Percentiles rank a stretch among this genome's conserved stretches.
These are phyloP conservation scores for Begonia peltatifolia DNA, from an alignment of 306 rosid genomes.

Conservation along the genomic window DNA sequence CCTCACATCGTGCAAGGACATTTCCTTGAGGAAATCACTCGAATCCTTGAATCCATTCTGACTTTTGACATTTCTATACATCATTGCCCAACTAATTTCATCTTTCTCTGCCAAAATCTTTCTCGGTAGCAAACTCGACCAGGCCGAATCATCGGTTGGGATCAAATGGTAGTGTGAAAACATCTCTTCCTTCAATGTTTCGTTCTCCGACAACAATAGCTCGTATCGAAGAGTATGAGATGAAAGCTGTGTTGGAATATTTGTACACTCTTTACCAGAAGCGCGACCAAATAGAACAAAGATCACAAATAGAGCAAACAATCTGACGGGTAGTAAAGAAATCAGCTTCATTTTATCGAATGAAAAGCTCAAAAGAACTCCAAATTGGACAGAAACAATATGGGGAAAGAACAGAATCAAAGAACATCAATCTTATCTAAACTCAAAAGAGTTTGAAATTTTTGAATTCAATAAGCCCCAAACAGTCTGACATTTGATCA, in stretches of 20 bases:
- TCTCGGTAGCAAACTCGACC: constrained; percentile 56
- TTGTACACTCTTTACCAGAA: constrained; percentile 54
- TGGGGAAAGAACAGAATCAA: neutral
- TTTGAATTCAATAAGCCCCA: neutral
- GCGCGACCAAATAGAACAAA: constrained; percentile 22
- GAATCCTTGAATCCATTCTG: constrained; percentile 15
- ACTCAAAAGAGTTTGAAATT: neutral
- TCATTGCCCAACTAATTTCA: constrained; percentile 36
- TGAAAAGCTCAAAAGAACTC: constrained; percentile 5
- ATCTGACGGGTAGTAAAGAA: constrained; percentile 8
- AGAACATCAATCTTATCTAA: neutral
- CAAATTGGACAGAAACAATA: constrained; percentile 6
- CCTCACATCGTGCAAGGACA: constrained; percentile 55
- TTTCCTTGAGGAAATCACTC: constrained; percentile 43
- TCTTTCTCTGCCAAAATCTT: constrained; percentile 35
- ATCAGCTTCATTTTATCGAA: constrained; percentile 22
- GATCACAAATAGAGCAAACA: constrained; percentile 10
- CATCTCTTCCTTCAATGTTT: constrained; percentile 38
- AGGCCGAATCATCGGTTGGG: constrained; percentile 58
- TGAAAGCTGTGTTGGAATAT: constrained; percentile 32
- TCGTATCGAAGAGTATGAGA: constrained; percentile 39
- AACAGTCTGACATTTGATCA: constrained; percentile 1
- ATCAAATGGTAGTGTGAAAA: constrained; percentile 52
- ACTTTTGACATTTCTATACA: constrained; percentile 46
- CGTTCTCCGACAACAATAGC: constrained; percentile 35